phyloP scores from a whole-genome alignment of 805 yeast genomes.

The Lipomyces sp. region DNA sequence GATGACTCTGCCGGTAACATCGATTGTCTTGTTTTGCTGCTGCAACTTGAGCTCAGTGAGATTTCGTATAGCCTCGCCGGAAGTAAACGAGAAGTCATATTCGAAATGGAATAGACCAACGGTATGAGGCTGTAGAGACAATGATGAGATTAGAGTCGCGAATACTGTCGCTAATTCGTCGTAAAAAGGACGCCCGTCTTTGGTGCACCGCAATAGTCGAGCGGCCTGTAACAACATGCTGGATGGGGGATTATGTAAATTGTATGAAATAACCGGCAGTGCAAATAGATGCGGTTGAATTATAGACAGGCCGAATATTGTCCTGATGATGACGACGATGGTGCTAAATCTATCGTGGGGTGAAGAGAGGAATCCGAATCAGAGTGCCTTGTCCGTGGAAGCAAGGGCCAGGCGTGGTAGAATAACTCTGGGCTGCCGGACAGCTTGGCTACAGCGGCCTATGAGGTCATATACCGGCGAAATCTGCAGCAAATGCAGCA shows the following conservation, averaged over 20 bases:
- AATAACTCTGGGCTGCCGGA: too few species aligned
- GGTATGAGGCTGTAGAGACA: constrained; percentile 48
- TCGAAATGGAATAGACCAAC: constrained; percentile 44
- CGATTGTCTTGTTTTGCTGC: constrained; percentile 52
- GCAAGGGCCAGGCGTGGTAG: too few species aligned
- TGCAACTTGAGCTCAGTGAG: constrained; percentile 57
- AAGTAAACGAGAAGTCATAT: constrained; percentile 59
- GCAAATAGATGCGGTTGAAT: background rate
- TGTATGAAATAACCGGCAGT: background rate
- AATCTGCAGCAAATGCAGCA: too few species aligned
- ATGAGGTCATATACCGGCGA: too few species aligned
- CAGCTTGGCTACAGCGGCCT: too few species aligned
- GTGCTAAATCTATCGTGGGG: too few species aligned
- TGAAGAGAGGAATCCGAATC: too few species aligned
- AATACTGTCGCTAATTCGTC: constrained; percentile 64
- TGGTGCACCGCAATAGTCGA: constrained; percentile 28
- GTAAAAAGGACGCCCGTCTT: constrained; percentile 27
- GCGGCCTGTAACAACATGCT: constrained; percentile 25
- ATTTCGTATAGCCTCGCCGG: constrained; percentile 55
- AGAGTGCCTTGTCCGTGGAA: too few species aligned
- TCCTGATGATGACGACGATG: too few species aligned
- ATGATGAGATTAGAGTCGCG: constrained; percentile 55
- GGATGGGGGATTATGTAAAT: background rate
- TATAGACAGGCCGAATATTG: too few species aligned
- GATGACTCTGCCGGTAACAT: constrained; percentile 20